phyloP scores from a whole-genome alignment of 768 basidiomycete genomes.

The Leccinum rimulosum region DNA sequence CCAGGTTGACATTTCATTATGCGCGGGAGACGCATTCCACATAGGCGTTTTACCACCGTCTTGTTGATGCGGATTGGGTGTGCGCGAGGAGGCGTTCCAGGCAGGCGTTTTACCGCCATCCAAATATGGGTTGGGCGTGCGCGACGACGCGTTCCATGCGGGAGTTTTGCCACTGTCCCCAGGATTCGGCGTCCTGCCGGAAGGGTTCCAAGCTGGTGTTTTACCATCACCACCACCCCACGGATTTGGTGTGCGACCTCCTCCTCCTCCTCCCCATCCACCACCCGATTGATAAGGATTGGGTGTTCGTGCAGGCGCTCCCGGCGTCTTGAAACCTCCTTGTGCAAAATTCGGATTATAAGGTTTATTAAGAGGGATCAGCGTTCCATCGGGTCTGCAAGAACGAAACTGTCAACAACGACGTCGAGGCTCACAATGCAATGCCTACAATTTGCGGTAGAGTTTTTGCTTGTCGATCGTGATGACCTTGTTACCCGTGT shows the following conservation, averaged over 20 bases:
- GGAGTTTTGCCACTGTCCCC: constrained; percentile 62
- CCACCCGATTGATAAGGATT: constrained; percentile 44
- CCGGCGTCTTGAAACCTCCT: constrained; percentile 33
- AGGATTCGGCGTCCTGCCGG: constrained; percentile 70
- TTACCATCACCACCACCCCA: constrained; percentile 56
- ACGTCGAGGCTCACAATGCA: not conserved
- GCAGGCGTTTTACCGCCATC: constrained; percentile 47
- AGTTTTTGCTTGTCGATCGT: constrained; percentile 82
- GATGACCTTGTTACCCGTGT: constrained; percentile 84
- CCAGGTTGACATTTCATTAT: constrained; percentile 24
- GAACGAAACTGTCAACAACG: constrained; percentile 7
- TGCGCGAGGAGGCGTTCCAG: constrained; percentile 48
- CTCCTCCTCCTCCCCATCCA: constrained; percentile 32
- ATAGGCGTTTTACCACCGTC: constrained; percentile 15
- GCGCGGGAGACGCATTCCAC: constrained; percentile 34
- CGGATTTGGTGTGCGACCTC: constrained; percentile 62
- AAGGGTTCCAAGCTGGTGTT: constrained; percentile 64
- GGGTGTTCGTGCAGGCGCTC: constrained; percentile 43
- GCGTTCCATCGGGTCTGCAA: constrained; percentile 54
- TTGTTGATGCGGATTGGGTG: constrained; percentile 51
- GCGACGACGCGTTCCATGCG: constrained; percentile 51
- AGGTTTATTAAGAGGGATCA: constrained; percentile 48
- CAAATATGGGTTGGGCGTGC: constrained; percentile 57
- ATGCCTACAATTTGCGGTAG: constrained; percentile 66
- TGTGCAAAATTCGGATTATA: constrained; percentile 20